Evolutionary conservation across 345 rosid genomes (phyloP), one percentile per base, ranked within the genome.

Genomic region (Excoecaria cochinchinensis): DNA sequence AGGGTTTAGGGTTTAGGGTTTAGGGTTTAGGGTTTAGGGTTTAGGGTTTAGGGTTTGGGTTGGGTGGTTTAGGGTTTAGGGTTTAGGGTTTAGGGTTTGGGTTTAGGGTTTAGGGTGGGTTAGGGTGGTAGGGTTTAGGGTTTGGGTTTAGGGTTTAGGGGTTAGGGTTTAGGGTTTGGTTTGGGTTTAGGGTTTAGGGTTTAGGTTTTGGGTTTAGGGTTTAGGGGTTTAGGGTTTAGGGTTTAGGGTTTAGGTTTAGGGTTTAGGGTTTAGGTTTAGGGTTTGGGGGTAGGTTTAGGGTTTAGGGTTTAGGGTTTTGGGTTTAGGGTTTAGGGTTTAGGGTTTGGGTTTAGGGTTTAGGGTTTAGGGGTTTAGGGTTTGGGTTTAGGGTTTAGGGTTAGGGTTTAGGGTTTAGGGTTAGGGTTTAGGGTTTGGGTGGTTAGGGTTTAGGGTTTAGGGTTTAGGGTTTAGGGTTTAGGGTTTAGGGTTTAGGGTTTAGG

Each of bases 1-100:
- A 73, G 76, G 76, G 76, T 73, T 73, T 73, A 73, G 76, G 76
- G 76, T 62, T 73, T 73, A 48, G 69, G 76, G 76, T 61, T 73
- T 73, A 61, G 69, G 76, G 69, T 61, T 73, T 61, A 17, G 69
- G 76, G 50, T 62, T 73, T 31, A 8, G 61, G 76, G 65, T 71
- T 71, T 57, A 58, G 74, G 51, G 58, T 73, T 51, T 31, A 25
- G 70, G 76, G 38, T 73, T 73, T 56, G 48, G 74, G 74, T 44
- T 71, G 47, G 47, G 57, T 60, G 60, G 64, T 73, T 62, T 62
- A 68, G 69, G 73, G 55, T 70, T 36, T 51, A 40, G 73, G 73
- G 55, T 36, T 31, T 1, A 57, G 69, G 50, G 64, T 73, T 50
- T 48, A 68, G 76, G 61, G 64, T 73, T 62, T 15, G 61, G 62